phyloP scores from a whole-genome alignment of 2,329 filamentous ascomycete species.

The Exutisphaerella laricina region DNA sequence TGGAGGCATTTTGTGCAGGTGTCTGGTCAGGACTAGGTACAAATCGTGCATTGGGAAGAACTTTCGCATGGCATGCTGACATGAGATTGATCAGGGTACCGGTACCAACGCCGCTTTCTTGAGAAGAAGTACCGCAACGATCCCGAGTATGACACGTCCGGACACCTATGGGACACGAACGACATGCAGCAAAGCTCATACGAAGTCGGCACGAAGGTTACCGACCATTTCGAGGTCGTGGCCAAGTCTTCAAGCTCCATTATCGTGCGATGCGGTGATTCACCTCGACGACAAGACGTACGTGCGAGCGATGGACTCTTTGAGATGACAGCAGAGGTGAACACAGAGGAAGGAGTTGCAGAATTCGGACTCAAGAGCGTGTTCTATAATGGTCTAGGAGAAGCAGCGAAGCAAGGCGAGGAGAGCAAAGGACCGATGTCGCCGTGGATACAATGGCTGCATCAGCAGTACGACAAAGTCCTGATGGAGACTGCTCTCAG shows the following conservation, averaged over 20 bases:
- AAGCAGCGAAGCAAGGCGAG: constrained; percentile 29
- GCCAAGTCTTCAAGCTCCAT: constrained; percentile 57
- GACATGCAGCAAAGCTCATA: constrained; percentile 55
- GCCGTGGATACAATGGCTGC: constrained; percentile 44
- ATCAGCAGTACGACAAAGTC: constrained; percentile 53
- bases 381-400: constrained; percentile 50
- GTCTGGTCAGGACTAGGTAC: constrained; percentile 62
- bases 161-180: constrained; percentile 56
- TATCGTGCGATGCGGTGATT: constrained; percentile 61
- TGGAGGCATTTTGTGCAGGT: constrained; percentile 61
- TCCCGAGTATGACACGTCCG: constrained; percentile 46
- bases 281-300: constrained; percentile 52
- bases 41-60: no score
- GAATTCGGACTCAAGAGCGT: constrained; percentile 62
- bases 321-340: constrained; percentile 56
- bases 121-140: constrained; percentile 52
- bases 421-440: constrained; percentile 43
- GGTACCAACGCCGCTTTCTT: constrained; percentile 54
- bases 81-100: constrained; percentile 43
- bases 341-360: constrained; percentile 54
- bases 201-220: constrained; percentile 58
- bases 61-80: no score
- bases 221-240: constrained; percentile 65
- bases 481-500: constrained; percentile 48
- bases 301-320: constrained; percentile 62